Evolutionary conservation across 164 flowering plant genomes (phyloP).

Genomic region (Saururus chinensis): DNA sequence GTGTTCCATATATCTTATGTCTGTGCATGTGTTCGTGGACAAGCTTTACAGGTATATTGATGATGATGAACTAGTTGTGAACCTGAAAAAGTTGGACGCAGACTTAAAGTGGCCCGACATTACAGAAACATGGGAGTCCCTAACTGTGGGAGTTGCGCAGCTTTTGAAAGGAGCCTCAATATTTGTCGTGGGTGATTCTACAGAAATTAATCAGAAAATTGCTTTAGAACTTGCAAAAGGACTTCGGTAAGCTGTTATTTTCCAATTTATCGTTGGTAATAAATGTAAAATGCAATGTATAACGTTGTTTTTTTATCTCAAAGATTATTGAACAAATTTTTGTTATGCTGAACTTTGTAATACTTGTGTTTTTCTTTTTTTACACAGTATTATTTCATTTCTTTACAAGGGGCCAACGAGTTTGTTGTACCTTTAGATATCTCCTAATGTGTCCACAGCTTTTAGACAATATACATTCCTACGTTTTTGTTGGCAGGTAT

Average conservation of each 20-base stretch:
- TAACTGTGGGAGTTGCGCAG: constrained; percentile 50
- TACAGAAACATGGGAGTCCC: constrained; percentile 88
- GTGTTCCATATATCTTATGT: not conserved
- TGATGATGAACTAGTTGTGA: constrained; percentile 80
- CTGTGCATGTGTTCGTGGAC: constrained; percentile 2
- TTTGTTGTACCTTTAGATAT: too few relatives aligned
- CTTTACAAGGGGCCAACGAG: too few relatives aligned
- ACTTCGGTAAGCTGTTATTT: constrained; percentile 46
- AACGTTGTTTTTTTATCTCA: too few relatives aligned
- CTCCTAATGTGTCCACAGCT: too few relatives aligned
- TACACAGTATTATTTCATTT: too few relatives aligned
- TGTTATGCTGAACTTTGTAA: too few relatives aligned
- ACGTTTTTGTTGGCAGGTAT: constrained; percentile 36
- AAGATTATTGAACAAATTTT: too few relatives aligned
- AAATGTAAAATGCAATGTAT: too few relatives aligned
- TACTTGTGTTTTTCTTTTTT: too few relatives aligned
- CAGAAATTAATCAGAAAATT: constrained; percentile 72
- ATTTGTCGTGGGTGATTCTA: constrained; percentile 79
- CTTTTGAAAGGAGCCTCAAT: constrained; percentile 83
- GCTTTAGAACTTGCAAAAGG: constrained; percentile 85
- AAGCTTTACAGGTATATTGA: constrained; percentile 62
- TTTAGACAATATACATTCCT: too few relatives aligned
- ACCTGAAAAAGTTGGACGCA: constrained; percentile 74
- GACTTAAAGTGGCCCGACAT: constrained; percentile 93
- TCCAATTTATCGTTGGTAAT: not conserved